Percentiles rank a stretch among this genome's conserved stretches.
Conservation (phyloP, 495 filamentous ascomycete genomes). For the Talaromyces wortmannii region DNA sequence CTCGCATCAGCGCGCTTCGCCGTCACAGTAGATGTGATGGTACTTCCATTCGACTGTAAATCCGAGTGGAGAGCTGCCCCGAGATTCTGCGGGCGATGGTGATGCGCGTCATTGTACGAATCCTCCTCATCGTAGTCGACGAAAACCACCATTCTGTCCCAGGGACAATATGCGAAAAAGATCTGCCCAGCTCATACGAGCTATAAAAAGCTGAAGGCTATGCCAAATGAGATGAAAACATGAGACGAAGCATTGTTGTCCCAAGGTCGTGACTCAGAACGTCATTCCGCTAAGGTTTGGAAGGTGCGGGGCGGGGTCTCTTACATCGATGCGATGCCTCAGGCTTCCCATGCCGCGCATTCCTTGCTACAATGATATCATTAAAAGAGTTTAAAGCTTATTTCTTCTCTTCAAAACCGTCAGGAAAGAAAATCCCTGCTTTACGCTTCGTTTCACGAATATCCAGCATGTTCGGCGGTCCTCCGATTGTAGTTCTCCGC, state of each 20-base stretch:
- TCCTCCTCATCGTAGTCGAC: conserved; percentile 34
- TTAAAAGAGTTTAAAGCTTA: neutral
- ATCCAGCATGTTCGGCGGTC: neutral
- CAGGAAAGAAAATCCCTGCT: neutral
- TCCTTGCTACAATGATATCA: neutral
- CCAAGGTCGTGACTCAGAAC: neutral
- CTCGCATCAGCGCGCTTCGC: too few species aligned
- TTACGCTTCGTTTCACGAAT: neutral
- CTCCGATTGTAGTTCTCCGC: neutral
- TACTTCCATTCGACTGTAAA: conserved; percentile 10
- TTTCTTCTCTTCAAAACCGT: neutral
- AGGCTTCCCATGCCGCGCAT: neutral
- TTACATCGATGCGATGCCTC: neutral
- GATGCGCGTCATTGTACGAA: conserved; percentile 16
- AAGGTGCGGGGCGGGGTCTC: neutral
- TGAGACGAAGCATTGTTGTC: neutral
- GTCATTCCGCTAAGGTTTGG: neutral
- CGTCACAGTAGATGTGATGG: neutral
- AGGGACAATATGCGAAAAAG: neutral
- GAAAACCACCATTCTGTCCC: conserved; percentile 37
- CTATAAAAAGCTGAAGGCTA: neutral
- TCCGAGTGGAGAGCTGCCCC: conserved; percentile 11
- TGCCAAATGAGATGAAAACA: neutral
- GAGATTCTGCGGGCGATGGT: conserved; percentile 10
- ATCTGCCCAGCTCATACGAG: neutral